A percentile compares a stretch with the other conserved stretches of the same genome.
Conservation (phyloP, 495 filamentous ascomycete species). For the Chaetomium cochliodes region DNA sequence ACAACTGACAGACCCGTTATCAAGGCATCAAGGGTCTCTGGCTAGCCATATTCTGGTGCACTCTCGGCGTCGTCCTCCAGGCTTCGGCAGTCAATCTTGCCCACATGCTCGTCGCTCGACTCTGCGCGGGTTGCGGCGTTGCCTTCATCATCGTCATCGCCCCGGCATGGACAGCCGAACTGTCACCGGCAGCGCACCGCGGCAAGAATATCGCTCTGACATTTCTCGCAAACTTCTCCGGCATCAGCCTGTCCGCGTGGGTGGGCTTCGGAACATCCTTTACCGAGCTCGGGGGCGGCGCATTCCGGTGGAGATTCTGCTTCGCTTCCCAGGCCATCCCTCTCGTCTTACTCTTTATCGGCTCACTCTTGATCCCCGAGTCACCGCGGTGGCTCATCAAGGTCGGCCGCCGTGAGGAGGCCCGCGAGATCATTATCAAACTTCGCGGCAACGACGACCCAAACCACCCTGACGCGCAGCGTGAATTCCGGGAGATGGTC, state of each 20-base stretch:
- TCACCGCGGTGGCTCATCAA: slow-evolving; percentile 4
- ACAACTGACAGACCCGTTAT: background rate
- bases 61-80: slow-evolving; percentile 3
- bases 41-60: slow-evolving; percentile 5
- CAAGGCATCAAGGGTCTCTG: slow-evolving; percentile 2
- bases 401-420: slow-evolving; percentile 1
- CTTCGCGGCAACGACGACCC: background rate
- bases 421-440: background rate
- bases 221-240: slow-evolving; percentile 2
- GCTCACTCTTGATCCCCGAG: slow-evolving; percentile 3
- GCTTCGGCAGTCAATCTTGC: background rate
- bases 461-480: background rate
- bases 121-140: slow-evolving; percentile 6
- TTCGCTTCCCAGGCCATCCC: slow-evolving; percentile 8
- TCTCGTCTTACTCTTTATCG: slow-evolving; percentile 3
- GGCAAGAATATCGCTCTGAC: slow-evolving; percentile 8
- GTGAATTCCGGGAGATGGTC: background rate
- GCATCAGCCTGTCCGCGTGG: slow-evolving; percentile 5
- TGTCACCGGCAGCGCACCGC: slow-evolving; percentile 4
- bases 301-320: slow-evolving; percentile 3
- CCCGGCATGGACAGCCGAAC: slow-evolving; percentile 5
- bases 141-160: slow-evolving; percentile 8
- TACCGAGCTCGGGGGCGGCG: slow-evolving; percentile 4
- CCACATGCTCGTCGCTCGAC: slow-evolving; percentile 1
- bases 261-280: slow-evolving; percentile 3